Evolutionary conservation across 73 alveolate genomes (phyloP).

Genomic region (Uronychia setigera): DNA sequence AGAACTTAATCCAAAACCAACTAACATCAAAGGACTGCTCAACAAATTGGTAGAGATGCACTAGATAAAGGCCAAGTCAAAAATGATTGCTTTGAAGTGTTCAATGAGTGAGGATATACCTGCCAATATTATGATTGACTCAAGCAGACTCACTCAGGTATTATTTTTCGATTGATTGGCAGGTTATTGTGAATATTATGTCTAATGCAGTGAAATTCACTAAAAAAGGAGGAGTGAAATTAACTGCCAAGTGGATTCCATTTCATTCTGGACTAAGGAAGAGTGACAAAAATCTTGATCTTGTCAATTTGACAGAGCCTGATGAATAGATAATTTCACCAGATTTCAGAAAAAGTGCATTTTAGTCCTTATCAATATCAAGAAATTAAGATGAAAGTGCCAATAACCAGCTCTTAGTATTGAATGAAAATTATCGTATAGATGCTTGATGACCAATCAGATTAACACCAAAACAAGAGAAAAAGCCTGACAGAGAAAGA

Average conservation of each 20-base stretch:
- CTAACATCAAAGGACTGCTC: not conserved
- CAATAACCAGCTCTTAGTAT: too few relatives aligned
- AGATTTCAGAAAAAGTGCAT: too few relatives aligned
- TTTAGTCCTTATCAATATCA: too few relatives aligned
- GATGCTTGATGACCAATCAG: too few relatives aligned
- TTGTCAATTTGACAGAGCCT: too few relatives aligned
- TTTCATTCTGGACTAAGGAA: not conserved
- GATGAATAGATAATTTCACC: too few relatives aligned
- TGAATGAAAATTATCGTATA: too few relatives aligned
- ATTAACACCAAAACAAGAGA: too few relatives aligned
- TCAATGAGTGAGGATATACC: not conserved
- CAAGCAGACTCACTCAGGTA: conserved; percentile 1
- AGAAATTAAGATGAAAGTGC: too few relatives aligned
- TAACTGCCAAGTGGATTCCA: not conserved
- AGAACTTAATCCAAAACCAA: not conserved
- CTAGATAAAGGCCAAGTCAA: not conserved
- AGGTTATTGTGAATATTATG: not conserved
- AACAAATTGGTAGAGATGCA: not conserved
- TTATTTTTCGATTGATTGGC: not conserved
- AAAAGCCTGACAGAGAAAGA: too few relatives aligned
- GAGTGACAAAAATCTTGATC: too few relatives aligned
- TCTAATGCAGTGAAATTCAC: not conserved
- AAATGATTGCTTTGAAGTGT: not conserved
- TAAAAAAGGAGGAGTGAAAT: not conserved
- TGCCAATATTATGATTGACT: not conserved